Evolutionary conservation across 2,329 filamentous ascomycete genomes (phyloP), one percentile per base, ranked within the genome.

Genomic region (Fusarium cyanostomum): DNA sequence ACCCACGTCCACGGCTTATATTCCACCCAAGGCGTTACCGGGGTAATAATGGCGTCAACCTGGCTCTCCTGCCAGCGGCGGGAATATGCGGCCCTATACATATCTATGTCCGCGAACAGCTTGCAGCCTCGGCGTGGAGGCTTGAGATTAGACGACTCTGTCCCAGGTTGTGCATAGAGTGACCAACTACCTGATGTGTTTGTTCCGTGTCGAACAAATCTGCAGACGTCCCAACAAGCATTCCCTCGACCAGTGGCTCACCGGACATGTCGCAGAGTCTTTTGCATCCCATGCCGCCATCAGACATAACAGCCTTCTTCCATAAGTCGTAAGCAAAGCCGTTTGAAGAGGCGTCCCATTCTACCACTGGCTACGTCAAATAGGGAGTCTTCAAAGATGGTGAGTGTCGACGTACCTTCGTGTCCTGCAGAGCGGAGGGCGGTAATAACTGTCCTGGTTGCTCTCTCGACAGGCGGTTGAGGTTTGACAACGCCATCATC

Each of bases 1-100:
- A 59, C 56, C 56, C 56, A 59, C 28, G 56, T 59, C 50, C 56
- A 59, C 5, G 56, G 56, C 43, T 53, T 59, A 4, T 53, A 59
- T 11, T 50, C 56, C 6, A 54, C 56, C 49, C 50, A 59, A 6
- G 56, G 56, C 10, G 56, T 59, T 4, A 54, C 50, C 2, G 56
- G 56, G 12, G 45, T 44, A 15, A 59, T 59, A 27, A 59, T 35
- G 5, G 56, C 56, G n/a, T 59, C 56, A 16, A 59, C 30, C 7
- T 38, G 24, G 9, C 28, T 37, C 4, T 31, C 38, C 6, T 39
- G 13, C 56, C 56, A 59, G 8, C 51, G 43, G 12, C 18, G 37
- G 8, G 37, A 16, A 15, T 50, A 59, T 24, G 33, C 39, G 15
- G 18, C 27, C 16, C 52, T 50, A 16, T 46, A 57, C 1, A 30